Percentiles rank a stretch among this genome's conserved stretches.
These are phyloP conservation scores for Lumnitzera racemosa DNA, from an alignment of 345 rosid species.

Conservation along the genomic window DNA sequence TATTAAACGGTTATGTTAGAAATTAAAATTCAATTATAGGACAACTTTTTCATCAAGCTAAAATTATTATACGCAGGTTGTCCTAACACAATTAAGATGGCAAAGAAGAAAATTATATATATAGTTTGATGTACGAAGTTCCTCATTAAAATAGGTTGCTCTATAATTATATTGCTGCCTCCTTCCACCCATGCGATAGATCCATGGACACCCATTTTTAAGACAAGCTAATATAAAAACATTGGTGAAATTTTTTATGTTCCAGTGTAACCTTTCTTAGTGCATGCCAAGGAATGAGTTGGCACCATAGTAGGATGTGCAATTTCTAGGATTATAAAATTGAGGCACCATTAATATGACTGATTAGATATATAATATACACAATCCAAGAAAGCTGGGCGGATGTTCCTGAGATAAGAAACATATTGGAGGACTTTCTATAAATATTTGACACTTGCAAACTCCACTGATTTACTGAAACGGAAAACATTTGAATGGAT, in stretches of 20 bases:
- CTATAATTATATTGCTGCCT: constrained; percentile 10
- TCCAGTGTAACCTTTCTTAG: constrained; percentile 9
- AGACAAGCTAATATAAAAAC: constrained; percentile 20
- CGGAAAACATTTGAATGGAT: no score
- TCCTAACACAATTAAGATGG: no score
- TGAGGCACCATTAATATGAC: constrained; percentile 5
- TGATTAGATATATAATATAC: constrained; percentile 6
- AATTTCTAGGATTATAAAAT: constrained; percentile 2
- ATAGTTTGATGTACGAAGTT: constrained; percentile 14
- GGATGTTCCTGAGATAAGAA: constrained; percentile 13
- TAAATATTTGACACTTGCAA: constrained; percentile 5
- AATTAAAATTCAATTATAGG: no score
- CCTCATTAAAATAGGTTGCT: background rate
- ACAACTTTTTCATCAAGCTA: no score
- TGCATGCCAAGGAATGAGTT: constrained; percentile 14
- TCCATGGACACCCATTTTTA: constrained; percentile 25
- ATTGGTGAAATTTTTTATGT: constrained; percentile 3
- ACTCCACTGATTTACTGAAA: background rate
- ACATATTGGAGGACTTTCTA: constrained; percentile 8
- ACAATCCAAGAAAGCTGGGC: constrained; percentile 12
- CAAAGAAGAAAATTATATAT: background rate
- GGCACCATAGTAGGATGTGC: constrained; percentile 14
- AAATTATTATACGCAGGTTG: no score
- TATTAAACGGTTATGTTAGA: no score
- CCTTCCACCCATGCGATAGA: constrained; percentile 20